A percentile compares a stretch with the other conserved stretches of the same genome.
Evolutionary conservation across 345 rosid genomes (phyloP).

Genomic region (Eutrema japonicum): DNA sequence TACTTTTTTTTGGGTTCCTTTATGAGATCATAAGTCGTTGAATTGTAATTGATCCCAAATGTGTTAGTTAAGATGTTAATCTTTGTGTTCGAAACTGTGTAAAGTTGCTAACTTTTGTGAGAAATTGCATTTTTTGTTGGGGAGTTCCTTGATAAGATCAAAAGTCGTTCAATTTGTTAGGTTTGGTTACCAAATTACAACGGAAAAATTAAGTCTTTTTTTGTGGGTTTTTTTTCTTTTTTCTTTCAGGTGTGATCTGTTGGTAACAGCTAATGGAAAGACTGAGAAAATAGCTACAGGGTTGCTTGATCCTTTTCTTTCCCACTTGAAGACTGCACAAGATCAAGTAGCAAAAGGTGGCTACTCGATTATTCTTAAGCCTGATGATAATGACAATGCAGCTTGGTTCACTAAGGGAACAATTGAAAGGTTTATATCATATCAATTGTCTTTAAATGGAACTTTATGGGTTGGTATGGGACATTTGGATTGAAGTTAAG

Average conservation of each 20-base stretch:
- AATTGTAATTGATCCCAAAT: not conserved
- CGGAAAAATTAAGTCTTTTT: not conserved
- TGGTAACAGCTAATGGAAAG: constrained; percentile 79
- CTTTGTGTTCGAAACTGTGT: not conserved
- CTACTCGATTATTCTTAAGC: constrained; percentile 84
- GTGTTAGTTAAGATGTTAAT: constrained; percentile 14
- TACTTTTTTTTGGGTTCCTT: not conserved
- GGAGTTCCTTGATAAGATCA: constrained; percentile 2
- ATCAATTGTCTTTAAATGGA: not conserved
- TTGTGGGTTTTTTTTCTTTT: constrained; percentile 6
- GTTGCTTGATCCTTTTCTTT: constrained; percentile 82
- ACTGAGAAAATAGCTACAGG: constrained; percentile 89
- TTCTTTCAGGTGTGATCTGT: constrained; percentile 77
- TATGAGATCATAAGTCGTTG: not conserved
- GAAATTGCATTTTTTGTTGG: not conserved
- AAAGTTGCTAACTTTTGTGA: not conserved
- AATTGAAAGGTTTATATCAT: constrained; percentile 62
- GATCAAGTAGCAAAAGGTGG: constrained; percentile 90
- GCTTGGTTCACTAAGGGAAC: constrained; percentile 90
- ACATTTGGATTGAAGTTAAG: constrained; percentile 8
- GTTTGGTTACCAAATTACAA: constrained; percentile 9
- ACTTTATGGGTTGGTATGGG: not conserved
- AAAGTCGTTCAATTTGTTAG: not conserved
- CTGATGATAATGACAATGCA: constrained; percentile 55
- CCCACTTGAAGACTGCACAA: constrained; percentile 83